Percentiles rank a stretch among this genome's conserved stretches.
Evolutionary conservation across 768 basidiomycete species (phyloP).

Genomic region (Tulasnella sp.): DNA sequence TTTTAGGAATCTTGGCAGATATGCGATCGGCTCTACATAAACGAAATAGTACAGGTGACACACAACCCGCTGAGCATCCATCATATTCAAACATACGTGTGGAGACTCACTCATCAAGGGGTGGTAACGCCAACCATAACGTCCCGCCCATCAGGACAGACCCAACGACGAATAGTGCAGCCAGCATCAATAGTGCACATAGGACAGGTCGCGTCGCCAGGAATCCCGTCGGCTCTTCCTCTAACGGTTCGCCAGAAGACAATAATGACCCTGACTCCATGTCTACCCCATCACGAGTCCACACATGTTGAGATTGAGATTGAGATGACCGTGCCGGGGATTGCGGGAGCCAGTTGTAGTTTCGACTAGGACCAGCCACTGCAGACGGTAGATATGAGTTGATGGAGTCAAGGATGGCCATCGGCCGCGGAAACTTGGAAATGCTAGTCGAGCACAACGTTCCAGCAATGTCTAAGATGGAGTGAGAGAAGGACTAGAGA

Average conservation of each 20-base stretch:
- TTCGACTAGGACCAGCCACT: not conserved
- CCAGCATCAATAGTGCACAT: constrained; percentile 76
- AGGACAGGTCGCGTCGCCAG: constrained; percentile 36
- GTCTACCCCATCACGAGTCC: not conserved
- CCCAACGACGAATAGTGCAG: constrained; percentile 58
- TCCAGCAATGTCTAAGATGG: not conserved
- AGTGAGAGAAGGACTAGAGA: not conserved
- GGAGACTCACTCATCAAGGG: not conserved
- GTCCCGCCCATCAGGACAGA: constrained; percentile 59
- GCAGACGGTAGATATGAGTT: too few species aligned
- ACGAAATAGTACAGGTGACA: too few species aligned
- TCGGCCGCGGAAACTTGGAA: not conserved
- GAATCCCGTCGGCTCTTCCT: not conserved
- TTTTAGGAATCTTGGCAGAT: constrained; percentile 70
- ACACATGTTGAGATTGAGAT: not conserved
- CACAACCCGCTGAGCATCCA: too few species aligned
- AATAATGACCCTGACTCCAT: not conserved
- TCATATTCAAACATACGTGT: too few species aligned
- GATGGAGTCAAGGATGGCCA: not conserved
- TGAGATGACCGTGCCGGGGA: not conserved
- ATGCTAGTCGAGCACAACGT: not conserved
- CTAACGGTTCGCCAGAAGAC: not conserved
- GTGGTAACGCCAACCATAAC: constrained; percentile 63
- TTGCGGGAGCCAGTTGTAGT: not conserved
- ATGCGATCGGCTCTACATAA: constrained; percentile 56